Evolutionary conservation across 2,329 filamentous ascomycete species (phyloP), one percentile per base, ranked within the genome.

Genomic region (Rutstroemia sydowiana): DNA sequence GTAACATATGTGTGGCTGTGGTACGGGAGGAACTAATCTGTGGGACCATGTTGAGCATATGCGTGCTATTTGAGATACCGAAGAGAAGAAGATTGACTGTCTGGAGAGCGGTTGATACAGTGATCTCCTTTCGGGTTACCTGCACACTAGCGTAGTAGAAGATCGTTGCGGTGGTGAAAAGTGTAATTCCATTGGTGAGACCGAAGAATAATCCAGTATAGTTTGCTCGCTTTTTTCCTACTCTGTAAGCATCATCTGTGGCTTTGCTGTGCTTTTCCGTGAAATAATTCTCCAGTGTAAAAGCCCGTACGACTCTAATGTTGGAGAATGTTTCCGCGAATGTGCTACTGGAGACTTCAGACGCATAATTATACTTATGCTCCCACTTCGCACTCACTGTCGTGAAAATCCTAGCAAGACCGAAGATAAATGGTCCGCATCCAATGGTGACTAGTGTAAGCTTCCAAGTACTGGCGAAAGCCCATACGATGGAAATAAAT

Each of bases 21-120:
- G 85, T 81, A 57, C 84, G 81, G 0, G 88, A 82, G 14, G 84
- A 80, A 11, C 82, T 84, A 40, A 95, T 82, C 63, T 95, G 88
- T 0, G 92, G 91, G 21, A 97, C 81, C 62, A 84, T 84, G 44
- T 79, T 76, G 16, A 95, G 70, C 50, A 93, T 79, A 30, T 76
- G 75, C 32, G 81, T 81, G 2, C 87, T 80, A 10, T 85, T 88
- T 10, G 84, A 82, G 51, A 95, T 80, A 55, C 87, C 85, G 65
- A 96, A 87, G n/a, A 95, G 76, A 1, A 97, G 75, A 48, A 95
- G 75, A 31, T 90, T 86, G 60, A 93, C 83, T 0, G 93, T 87
- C 55, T 85, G 80, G 26, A 95, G 70, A 16, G 93, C 77, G 1
- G 76, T 71, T 1, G 76, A 73, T 0, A 85, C 76, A 0, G 72